A percentile compares a stretch with the other conserved stretches of the same genome.
phyloP scores from a whole-genome alignment of 2,329 filamentous ascomycete genomes.

The Clonostachys rhizophaga region DNA sequence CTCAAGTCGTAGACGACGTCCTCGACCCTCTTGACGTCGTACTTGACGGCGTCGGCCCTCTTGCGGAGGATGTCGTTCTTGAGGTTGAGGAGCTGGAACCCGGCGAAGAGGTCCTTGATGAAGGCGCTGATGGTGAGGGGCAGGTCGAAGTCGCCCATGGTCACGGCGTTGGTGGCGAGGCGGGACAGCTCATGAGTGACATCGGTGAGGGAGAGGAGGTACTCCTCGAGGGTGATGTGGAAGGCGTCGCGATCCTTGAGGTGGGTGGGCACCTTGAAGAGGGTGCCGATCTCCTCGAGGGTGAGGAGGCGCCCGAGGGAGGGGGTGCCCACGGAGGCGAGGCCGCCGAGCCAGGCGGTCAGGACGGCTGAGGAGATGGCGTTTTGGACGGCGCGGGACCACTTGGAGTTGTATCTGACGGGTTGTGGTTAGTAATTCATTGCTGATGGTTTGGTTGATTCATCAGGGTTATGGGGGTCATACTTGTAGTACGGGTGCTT shows the following conservation, averaged over 20 bases:
- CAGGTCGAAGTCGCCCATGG: conserved; percentile 79
- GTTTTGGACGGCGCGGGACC: conserved; percentile 81
- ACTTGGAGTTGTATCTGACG: conserved; percentile 71
- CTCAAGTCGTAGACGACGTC: conserved; percentile 96
- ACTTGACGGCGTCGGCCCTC: conserved; percentile 91
- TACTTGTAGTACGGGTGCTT: conserved; percentile 96
- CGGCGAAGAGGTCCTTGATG: conserved; percentile 91
- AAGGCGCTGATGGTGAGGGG: conserved; percentile 87
- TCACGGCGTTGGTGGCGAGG: conserved; percentile 91
- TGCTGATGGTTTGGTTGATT: conserved; percentile 2
- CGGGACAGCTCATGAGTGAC: conserved; percentile 88
- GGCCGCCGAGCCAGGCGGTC: conserved; percentile 75
- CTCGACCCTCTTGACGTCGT: conserved; percentile 95
- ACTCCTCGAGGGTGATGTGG: conserved; percentile 96
- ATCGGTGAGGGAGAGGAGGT: conserved; percentile 81
- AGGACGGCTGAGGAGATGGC: conserved; percentile 56
- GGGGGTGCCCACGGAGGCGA: conserved; percentile 42
- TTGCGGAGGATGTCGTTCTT: conserved; percentile 92
- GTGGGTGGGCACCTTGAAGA: conserved; percentile 84
- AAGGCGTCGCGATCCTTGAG: conserved; percentile 86
- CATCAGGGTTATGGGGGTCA: conserved; percentile 4
- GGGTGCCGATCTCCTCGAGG: conserved; percentile 79
- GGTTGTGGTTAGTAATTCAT: neutral
- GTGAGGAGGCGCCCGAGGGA: conserved; percentile 65
- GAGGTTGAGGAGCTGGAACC: conserved; percentile 94